phyloP scores from a whole-genome alignment of 768 basidiomycete species.

The Gautieria morchelliformis region DNA sequence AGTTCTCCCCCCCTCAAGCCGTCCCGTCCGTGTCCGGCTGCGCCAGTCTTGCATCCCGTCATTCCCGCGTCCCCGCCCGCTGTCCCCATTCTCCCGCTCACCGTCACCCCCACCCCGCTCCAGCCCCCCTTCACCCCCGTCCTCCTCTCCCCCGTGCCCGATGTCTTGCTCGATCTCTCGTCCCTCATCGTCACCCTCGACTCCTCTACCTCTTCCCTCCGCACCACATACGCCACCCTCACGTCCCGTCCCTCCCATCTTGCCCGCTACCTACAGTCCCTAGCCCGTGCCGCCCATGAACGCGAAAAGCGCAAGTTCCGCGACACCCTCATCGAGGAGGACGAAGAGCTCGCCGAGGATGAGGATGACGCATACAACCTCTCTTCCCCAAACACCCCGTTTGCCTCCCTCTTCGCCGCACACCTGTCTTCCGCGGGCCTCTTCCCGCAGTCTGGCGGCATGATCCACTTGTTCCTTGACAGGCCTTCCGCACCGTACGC shows the following conservation, averaged over 20 bases:
- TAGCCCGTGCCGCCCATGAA: slow-evolving; percentile 16
- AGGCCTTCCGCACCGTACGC: slow-evolving; percentile 72
- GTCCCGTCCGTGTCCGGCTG: slow-evolving; percentile 15
- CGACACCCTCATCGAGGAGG: slow-evolving; percentile 7
- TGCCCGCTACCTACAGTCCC: slow-evolving; percentile 41
- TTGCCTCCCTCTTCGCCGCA: slow-evolving; percentile 46
- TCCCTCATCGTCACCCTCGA: slow-evolving; percentile 65
- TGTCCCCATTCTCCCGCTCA: slow-evolving; percentile 42
- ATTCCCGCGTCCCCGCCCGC: slow-evolving; percentile 32
- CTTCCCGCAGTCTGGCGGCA: slow-evolving; percentile 33
- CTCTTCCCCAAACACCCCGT: slow-evolving; percentile 19
- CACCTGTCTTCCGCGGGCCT: slow-evolving; percentile 57
- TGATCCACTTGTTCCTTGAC: slow-evolving; percentile 69
- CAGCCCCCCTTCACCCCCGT: slow-evolving; percentile 56
- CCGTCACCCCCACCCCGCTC: slow-evolving; percentile 34
- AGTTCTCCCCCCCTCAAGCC: slow-evolving; percentile 26
- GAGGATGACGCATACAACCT: slow-evolving; percentile 36
- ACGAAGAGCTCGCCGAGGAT: slow-evolving; percentile 24
- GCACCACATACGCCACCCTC: slow-evolving; percentile 59
- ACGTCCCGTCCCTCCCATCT: slow-evolving; percentile 61
- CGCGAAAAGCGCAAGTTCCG: slow-evolving; percentile 3
- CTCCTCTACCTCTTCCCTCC: slow-evolving; percentile 56
- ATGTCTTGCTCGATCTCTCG: slow-evolving; percentile 39
- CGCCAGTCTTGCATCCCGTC: no score
- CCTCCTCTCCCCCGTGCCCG: slow-evolving; percentile 43